These are phyloP conservation scores for Plasmodium knowlesi DNA, from an alignment of 169 alveolate genomes.

Conservation along the genomic window DNA sequence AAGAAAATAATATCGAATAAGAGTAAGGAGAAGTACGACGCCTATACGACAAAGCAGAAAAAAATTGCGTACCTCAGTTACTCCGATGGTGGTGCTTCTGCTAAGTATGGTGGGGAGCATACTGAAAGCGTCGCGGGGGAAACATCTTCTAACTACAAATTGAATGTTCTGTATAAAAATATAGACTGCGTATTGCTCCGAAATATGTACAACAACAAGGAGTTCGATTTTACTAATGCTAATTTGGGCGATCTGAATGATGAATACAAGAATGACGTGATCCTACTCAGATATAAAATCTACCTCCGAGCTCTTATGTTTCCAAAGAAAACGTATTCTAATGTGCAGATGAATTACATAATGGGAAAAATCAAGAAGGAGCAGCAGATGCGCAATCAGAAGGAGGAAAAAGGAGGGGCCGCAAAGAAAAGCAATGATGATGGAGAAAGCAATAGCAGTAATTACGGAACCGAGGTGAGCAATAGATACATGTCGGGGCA, in stretches of 20 bases:
- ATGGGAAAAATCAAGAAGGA: constrained; percentile 23
- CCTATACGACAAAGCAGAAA: constrained; percentile 63
- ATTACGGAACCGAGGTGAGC: background rate
- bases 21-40: constrained; percentile 74
- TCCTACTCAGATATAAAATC: constrained; percentile 50
- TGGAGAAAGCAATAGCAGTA: background rate
- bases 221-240: constrained; percentile 65
- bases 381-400: background rate
- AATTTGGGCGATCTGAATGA: constrained; percentile 62
- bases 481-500: constrained; percentile 75
- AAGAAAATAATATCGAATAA: constrained; percentile 69
- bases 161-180: constrained; percentile 56
- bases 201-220: constrained; percentile 70
- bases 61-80: constrained; percentile 66
- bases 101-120: background rate
- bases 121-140: background rate
- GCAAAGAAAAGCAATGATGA: background rate
- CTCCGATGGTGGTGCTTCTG: background rate
- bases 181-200: constrained; percentile 68
- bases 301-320: constrained; percentile 46
- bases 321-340: constrained; percentile 68
- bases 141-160: constrained; percentile 49
- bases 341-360: constrained; percentile 52
- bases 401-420: background rate
- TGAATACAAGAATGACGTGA: constrained; percentile 68